Evolutionary conservation across 495 filamentous ascomycete genomes (phyloP), one percentile per base, ranked within the genome.

Genomic region (Aspergillus diversus): DNA sequence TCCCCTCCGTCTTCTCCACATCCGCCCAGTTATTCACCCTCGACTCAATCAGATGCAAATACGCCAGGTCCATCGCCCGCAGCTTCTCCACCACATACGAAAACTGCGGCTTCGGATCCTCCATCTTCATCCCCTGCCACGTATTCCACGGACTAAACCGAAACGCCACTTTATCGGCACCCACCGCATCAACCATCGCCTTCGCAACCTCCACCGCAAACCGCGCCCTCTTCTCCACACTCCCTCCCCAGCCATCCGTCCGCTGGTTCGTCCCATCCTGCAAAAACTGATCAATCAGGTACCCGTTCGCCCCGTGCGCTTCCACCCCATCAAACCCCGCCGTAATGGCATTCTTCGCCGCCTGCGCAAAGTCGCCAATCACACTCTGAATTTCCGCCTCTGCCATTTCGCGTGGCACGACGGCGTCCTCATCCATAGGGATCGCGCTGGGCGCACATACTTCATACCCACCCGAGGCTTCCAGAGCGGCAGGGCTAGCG

Each of bases 321-420:
- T 92, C 90, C 4, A 92, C 88, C 15, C 87, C 89, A 68, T 92
- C 90, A 63, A 92, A 93, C 3, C 89, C 90, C 8, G 89, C 90
- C 33, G 71, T 75, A 4, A 91, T 78, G 2, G 89, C 87, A 57
- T 86, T 87, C 67, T 78, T 74, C 0, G 89, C 86, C n/a, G 87
- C 89, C 13, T 42, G 9, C 4, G 78, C 86, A 63, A 86, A 92
- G 48, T 85, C 83, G 3, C 65, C 56, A 13, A 91, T 80, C n/a
- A 73, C 80, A 7, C 73, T 67, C 52, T 79, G 56, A 58, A 92
- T 89, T 46, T 92, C 84, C 8, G 79, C 77, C 33, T 78, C 69
- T 0, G 79, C 85, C 73, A 92, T 69, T 2, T 73, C 74, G 13
- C 66, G 71, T 0, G 90, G 88, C 2, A 67, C 63, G 12, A 16